phyloP scores from a whole-genome alignment of 2,329 filamentous ascomycete species.

The Scedosporium aurantiacum region DNA sequence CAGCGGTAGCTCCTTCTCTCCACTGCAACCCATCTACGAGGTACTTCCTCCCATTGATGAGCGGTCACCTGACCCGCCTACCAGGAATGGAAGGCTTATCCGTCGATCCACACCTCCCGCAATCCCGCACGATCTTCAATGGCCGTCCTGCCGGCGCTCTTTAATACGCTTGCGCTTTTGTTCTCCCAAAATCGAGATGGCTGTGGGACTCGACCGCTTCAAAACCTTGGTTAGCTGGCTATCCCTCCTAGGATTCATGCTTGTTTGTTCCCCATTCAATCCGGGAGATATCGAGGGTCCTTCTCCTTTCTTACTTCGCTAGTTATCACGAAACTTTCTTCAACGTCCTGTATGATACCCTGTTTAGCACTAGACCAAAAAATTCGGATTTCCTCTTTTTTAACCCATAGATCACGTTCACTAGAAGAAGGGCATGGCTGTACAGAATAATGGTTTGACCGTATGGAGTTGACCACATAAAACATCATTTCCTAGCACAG shows the following conservation, averaged over 20 bases:
- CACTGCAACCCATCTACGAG: background rate
- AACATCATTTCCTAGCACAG: background rate
- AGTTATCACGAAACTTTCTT: background rate
- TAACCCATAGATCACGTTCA: too few species aligned
- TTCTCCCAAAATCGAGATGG: too few species aligned
- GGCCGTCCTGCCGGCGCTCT: background rate
- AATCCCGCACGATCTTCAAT: background rate
- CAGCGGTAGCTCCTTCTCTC: background rate
- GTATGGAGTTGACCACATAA: too few species aligned
- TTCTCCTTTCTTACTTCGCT: background rate
- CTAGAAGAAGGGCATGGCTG: too few species aligned
- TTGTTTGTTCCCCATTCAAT: background rate
- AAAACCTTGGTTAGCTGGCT: background rate
- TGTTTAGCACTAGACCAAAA: constrained; percentile 1
- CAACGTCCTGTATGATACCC: background rate
- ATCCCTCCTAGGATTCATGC: background rate
- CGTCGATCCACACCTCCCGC: background rate
- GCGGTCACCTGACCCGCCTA: background rate
- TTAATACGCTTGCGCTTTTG: background rate
- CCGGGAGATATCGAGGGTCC: background rate
- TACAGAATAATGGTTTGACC: background rate
- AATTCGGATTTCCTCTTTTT: background rate
- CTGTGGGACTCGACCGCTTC: background rate
- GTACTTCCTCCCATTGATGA: background rate
- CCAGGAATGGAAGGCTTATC: background rate